Base-by-base conservation (phyloP, 202 grass and related monocot species). In the Bolboschoenoplectus hybrid region DNA sequence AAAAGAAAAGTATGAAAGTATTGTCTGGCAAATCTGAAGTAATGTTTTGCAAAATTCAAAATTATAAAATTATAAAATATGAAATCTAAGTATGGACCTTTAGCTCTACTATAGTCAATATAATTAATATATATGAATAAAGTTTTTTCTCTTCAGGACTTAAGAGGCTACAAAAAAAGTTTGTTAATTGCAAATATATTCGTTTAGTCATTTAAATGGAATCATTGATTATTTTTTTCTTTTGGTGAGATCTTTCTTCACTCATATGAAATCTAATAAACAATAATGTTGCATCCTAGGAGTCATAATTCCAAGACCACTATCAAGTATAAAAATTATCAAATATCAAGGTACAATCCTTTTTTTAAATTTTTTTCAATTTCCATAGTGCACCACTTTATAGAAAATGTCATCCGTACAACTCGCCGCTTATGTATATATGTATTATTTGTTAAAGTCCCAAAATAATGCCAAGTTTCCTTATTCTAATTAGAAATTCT, bases 251-350 rank as follows among this genome's bases (percentile, higher is more conserved):
- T 66, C 32, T 19, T 58, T 53, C 9, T 17, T 63, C 6, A 51
- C 51, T 80, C 4, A 40, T 19, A 81, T 63, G 7, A 82, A 82
- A 67, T 64, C 7, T 82, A 66, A 82, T 64, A 66, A 63, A 46
- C 2, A 66, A 46, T 26, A 3, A 83, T 83, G 81, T 67, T 67
- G 63, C 81, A 67, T 67, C 41, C 81, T 52, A 83, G 81, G 81
- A 83, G 44, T 67, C 81, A 67, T 83, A 67, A 39, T 83, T 83
- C 41, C 62, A 83, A 83, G 61, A 67, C 61, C 81, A 67, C 62
- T 83, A 83, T 82, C 47, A 80, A 41, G 16, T 39, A 60, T 26
- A 26, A 26, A 26, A 26, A 0, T 26, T 26, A 26, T 51, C 40
- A 44, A 43, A 44, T 39, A 65, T 47, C 16, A 83, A 49, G 61